phyloP scores from a whole-genome alignment of 2,329 filamentous ascomycete species.

The Clarireedia monteithiana region DNA sequence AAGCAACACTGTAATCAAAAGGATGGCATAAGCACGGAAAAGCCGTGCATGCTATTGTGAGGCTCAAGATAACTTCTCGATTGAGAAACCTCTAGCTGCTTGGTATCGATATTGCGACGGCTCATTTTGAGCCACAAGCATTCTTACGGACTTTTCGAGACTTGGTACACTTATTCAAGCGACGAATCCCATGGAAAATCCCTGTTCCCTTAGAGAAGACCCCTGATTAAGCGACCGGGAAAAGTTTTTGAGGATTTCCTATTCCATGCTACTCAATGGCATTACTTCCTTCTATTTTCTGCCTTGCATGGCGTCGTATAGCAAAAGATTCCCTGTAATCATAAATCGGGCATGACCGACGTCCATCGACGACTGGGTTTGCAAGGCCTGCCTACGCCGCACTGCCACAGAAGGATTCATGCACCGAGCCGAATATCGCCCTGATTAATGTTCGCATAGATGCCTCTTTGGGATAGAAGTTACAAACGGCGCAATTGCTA shows the following conservation, averaged over 20 bases:
- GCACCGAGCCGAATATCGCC: constrained; percentile 1
- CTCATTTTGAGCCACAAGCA: neutral
- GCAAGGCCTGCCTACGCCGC: neutral
- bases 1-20: neutral
- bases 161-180: neutral
- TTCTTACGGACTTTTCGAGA: neutral
- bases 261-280: neutral
- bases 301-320: neutral
- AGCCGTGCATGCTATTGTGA: neutral
- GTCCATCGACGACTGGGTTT: neutral
- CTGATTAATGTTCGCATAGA: neutral
- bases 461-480: neutral
- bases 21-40: neutral
- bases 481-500: neutral
- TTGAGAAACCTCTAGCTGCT: neutral
- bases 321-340: neutral
- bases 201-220: neutral
- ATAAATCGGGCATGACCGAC: neutral
- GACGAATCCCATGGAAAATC: neutral
- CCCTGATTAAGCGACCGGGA: neutral
- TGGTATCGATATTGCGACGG: neutral
- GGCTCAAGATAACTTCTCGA: neutral
- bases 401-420: constrained; percentile 6
- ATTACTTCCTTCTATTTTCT: neutral
- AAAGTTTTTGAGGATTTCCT: neutral